Evolutionary conservation across 2,329 filamentous ascomycete species (phyloP).

Genomic region (Talaromyces sp.): DNA sequence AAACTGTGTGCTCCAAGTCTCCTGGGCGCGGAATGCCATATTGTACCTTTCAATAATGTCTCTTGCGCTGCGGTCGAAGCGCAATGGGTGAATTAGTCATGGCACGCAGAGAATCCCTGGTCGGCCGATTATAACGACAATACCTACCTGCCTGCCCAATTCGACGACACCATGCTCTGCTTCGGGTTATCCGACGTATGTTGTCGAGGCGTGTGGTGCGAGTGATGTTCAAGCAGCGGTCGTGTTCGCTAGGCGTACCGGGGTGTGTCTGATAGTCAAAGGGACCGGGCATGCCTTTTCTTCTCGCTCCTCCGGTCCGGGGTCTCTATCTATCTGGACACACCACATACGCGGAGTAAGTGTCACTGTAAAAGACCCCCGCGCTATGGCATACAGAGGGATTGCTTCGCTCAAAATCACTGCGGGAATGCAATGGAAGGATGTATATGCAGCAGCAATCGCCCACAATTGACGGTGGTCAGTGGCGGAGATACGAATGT

Average conservation of each 20-base stretch:
- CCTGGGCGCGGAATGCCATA: not conserved
- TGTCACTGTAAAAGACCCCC: constrained; percentile 26
- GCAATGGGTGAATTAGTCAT: not conserved
- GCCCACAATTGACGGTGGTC: constrained; percentile 47
- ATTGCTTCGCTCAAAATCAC: constrained; percentile 1
- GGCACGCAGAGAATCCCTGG: not conserved
- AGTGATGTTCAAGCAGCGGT: constrained; percentile 8
- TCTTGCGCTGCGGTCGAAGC: not conserved
- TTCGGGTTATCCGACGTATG: constrained; percentile 25
- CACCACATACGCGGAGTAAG: constrained; percentile 42
- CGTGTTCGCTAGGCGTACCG: constrained; percentile 7
- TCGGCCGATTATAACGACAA: not conserved
- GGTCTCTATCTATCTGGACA: constrained; percentile 47
- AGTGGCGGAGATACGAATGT: constrained; percentile 49
- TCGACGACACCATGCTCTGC: not conserved
- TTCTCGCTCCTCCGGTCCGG: constrained; percentile 43
- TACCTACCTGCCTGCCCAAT: not conserved
- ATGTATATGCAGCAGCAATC: constrained; percentile 26
- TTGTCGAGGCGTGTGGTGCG: constrained; percentile 25
- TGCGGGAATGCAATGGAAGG: constrained; percentile 1
- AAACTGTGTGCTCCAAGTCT: not conserved
- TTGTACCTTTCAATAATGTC: not conserved
- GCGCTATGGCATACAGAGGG: not conserved
- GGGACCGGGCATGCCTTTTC: constrained; percentile 10
- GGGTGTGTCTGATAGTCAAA: constrained; percentile 8